These are phyloP conservation scores for Triticum monococcum DNA, from an alignment of 176 grass and related monocot species.

Conservation along the genomic window DNA sequence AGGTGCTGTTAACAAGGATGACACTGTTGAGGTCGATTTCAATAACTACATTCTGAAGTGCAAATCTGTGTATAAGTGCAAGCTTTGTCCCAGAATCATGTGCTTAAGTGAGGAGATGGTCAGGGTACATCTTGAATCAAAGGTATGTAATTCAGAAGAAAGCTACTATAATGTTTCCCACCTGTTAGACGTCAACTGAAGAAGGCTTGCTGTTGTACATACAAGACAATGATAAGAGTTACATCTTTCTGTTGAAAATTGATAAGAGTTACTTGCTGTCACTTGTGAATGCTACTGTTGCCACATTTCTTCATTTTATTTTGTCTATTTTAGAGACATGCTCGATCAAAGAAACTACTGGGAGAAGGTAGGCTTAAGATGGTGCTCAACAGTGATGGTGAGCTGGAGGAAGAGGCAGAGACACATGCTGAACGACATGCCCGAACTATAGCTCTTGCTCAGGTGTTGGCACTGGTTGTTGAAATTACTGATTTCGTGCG, in stretches of 20 bases:
- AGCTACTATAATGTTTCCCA: conserved; percentile 1
- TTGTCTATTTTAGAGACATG: conserved; percentile 59
- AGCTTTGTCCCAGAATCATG: conserved; percentile 82
- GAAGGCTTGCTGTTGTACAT: not conserved
- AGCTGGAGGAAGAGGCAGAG: conserved; percentile 88
- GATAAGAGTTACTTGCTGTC: not conserved
- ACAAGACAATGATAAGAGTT: not conserved
- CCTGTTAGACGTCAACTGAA: not conserved
- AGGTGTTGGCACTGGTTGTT: conserved; percentile 39
- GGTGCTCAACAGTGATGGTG: conserved; percentile 87
- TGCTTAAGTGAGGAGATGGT: conserved; percentile 80
- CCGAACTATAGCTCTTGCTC: conserved; percentile 63
- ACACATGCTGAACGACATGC: conserved; percentile 91
- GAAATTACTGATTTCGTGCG: not conserved
- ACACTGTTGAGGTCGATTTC: conserved; percentile 43
- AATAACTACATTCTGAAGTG: conserved; percentile 69
- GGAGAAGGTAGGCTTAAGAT: conserved; percentile 83
- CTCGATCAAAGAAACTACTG: conserved; percentile 78
- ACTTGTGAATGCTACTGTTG: not conserved
- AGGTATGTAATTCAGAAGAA: conserved; percentile 49
- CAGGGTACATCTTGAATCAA: conserved; percentile 83
- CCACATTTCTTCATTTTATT: not conserved
- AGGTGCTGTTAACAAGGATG: conserved; percentile 30
- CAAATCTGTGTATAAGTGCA: conserved; percentile 90
- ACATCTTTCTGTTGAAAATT: not conserved